Evolutionary conservation across 1,284 basidiomycete genomes (phyloP).

Genomic region (Coriolopsis trogii): DNA sequence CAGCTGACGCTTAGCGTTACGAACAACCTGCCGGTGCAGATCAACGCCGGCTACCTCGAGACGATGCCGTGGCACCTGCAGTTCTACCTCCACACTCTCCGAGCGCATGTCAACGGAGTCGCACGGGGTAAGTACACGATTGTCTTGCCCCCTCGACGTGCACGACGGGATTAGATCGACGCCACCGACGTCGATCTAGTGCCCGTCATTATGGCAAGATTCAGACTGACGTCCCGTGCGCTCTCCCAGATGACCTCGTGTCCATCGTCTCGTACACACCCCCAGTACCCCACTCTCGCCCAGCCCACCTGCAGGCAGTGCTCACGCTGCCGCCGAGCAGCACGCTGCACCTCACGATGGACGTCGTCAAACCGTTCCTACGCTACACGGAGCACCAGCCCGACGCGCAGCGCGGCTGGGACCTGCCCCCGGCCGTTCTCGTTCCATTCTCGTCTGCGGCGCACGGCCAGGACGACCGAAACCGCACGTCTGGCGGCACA

Average conservation of each 20-base stretch:
- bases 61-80: constrained; percentile 93
- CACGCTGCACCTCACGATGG: constrained; percentile 69
- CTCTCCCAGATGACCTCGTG: constrained; percentile 56
- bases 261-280: constrained; percentile 68
- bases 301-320: constrained; percentile 75
- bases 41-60: constrained; percentile 81
- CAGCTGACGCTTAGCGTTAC: constrained; percentile 69
- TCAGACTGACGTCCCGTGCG: constrained; percentile 5
- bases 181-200: constrained; percentile 1
- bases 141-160: neutral
- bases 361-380: constrained; percentile 85
- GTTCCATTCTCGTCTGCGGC: constrained; percentile 44
- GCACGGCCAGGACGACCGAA: constrained; percentile 7
- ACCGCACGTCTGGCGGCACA: neutral
- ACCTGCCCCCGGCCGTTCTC: constrained; percentile 84
- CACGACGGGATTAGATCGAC: neutral
- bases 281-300: constrained; percentile 67
- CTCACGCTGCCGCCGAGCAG: constrained; percentile 73
- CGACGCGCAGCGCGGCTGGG: constrained; percentile 94
- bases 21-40: constrained; percentile 58
- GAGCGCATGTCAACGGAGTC: constrained; percentile 41
- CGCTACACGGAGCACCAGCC: constrained; percentile 96
- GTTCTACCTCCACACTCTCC: constrained; percentile 85
- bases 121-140: constrained; percentile 45
- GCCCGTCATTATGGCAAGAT: constrained; percentile 1